phyloP scores from a whole-genome alignment of 2,329 filamentous ascomycete species.

The Alternaria sp. region DNA sequence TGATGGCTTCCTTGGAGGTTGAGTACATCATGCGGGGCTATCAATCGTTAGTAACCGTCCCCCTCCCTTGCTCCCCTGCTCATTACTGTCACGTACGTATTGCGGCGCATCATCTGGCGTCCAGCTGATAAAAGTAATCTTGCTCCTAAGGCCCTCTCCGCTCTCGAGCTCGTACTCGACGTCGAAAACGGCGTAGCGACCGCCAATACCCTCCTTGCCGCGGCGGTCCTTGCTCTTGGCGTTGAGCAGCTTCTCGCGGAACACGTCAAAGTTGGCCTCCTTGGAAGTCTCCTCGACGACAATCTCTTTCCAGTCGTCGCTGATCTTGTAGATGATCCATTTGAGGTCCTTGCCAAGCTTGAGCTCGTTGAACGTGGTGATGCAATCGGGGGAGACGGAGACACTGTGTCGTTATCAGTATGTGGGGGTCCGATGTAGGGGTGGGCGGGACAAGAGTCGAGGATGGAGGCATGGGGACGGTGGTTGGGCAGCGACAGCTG shows the following conservation, averaged over 20 bases:
- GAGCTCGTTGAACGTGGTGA: conserved; percentile 75
- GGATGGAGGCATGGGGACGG: conserved; percentile 10
- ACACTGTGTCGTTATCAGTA: conserved; percentile 63
- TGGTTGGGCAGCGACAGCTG: conserved; percentile 25
- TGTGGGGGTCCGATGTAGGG: conserved; percentile 7
- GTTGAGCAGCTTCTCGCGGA: conserved; percentile 78
- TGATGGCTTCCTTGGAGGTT: conserved; percentile 85
- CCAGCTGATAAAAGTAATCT: conserved; percentile 56
- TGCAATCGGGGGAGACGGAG: conserved; percentile 75
- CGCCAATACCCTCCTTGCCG: conserved; percentile 66
- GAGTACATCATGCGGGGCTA: conserved; percentile 91
- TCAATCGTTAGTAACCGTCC: conserved; percentile 22
- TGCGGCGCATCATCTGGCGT: conserved; percentile 72
- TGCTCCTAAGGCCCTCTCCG: conserved; percentile 73
- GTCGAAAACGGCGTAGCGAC: conserved; percentile 85
- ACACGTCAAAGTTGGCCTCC: conserved; percentile 72
- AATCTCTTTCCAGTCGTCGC: conserved; percentile 82
- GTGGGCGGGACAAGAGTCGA: conserved; percentile 4
- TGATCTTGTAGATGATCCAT: conserved; percentile 89
- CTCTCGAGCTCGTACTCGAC: conserved; percentile 77
- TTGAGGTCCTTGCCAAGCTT: conserved; percentile 81
- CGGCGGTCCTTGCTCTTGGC: conserved; percentile 76
- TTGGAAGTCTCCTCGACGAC: conserved; percentile 77
- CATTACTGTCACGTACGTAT: conserved; percentile 66
- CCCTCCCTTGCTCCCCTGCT: neutral